Evolutionary conservation across 257 asterid species (phyloP), one percentile per base, ranked within the genome.

Genomic region (Solanum corneliomulleri): DNA sequence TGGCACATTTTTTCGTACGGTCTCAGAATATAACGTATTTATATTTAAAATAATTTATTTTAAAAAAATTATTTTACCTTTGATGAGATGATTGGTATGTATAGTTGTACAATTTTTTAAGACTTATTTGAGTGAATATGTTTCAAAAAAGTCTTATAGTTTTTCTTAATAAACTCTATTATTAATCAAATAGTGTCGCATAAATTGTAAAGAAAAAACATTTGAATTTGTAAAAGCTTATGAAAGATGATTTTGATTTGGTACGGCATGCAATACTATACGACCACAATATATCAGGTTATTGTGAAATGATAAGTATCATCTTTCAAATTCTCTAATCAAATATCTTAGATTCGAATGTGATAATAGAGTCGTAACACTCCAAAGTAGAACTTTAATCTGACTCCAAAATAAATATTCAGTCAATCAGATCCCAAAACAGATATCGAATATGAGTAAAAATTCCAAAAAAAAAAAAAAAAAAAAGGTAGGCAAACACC

Each of bases 311-410:
- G 6, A 0, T 6, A 14, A 68, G 0, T 12, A 62, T 21, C 2
- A 5, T 49, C 60, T 49, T 9, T 62, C 33, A 68, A 2, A 18
- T 33, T 16, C 3, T 18, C 35, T 33, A 9, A 71, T 33, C 7
- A 71, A 18, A 9, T 9, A 71, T 18, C 7, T 33, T 4, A 1
- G 0, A 21, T 33, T 33, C 8, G 27, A 70, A 1, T 13, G 0
- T 4, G 8, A 11, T 1, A 31, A 15, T 31, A 14, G 4, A 33
- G 2, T 33, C 4, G 8, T 2, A 8, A 33, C 2, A 2, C 45
- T 23, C 8, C 6, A 71, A 71, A 35, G 0, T 18, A 2, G 1
- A 1, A 9, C 1, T 18, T 71, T 4, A 1, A 0, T 35, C 7
- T 37, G 2, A 4, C 16, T 7, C 2, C 9, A 71, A 33, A 35